Evolutionary conservation across 192 early-diverging fungal species (phyloP), one percentile per base, ranked within the genome.

Genomic region (Coemansia sp.): DNA sequence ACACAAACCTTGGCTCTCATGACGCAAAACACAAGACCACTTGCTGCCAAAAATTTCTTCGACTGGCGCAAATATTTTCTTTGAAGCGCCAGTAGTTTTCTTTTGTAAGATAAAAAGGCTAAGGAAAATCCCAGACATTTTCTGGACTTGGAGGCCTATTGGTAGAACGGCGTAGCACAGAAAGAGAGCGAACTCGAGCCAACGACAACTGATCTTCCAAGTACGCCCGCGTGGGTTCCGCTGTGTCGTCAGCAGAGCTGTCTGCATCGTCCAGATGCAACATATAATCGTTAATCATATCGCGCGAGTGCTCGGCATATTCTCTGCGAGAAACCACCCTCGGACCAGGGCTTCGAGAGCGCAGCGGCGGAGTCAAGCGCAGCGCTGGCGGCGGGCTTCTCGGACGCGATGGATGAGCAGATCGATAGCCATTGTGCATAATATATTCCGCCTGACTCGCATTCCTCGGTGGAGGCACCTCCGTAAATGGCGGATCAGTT

Each of bases 181-280:
- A 44, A 16, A 44, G 38, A 1, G 38, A 16, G 38, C 38, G 38
- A 44, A 14, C 38, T 16, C 12, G 38, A 16, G 38, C 38, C 38
- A 44, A 44, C 38, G 16, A 14, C 12, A 44, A 16, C 38, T 44
- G 38, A 44, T 44, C 24, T 8, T 21, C 14, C 54, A 28, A 27
- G 27, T 31, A 31, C 54, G 2, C 54, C 1, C 54, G 27, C 5
- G 26, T 31, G 27, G 52, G 25, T 10, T 26, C 27, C 2, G 19
- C 54, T 0, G 4, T 25, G 54, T 55, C 54, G 54, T 65, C 63
- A 19, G 63, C 55, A 19, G 55, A 50, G 48, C 55, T 57, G 49
- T 65, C 63, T 44, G 26, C 49, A 49, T 65, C 63, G 31, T 65
- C 63, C n/a, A 65, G 55, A 14, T 49, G 54, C 26, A 65, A 22